These are phyloP conservation scores for Aurifilum marmelostoma DNA, from an alignment of 2,329 filamentous ascomycete genomes.

Conservation along the genomic window DNA sequence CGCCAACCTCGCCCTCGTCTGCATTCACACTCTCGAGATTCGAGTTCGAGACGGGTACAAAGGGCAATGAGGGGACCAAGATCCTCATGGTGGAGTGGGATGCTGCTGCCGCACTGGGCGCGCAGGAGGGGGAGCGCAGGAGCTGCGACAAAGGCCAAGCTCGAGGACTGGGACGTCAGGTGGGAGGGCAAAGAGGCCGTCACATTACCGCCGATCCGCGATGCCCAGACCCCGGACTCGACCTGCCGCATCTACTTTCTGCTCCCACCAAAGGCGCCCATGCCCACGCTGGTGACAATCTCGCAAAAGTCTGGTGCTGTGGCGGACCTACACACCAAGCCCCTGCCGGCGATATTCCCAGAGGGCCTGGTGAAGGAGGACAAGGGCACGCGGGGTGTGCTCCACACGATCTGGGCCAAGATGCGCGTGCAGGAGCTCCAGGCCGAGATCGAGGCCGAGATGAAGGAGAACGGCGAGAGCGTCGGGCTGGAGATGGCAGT, in stretches of 20 bases:
- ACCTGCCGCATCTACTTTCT: conserved; percentile 76
- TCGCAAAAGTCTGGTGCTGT: conserved; percentile 42
- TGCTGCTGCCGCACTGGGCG: conserved; percentile 34
- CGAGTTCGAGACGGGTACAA: conserved; percentile 74
- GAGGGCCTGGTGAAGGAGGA: conserved; percentile 71
- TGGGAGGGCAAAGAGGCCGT: conserved; percentile 74
- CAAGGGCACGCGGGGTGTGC: conserved; percentile 75
- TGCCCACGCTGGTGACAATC: conserved; percentile 75
- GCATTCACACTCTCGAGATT: conserved; percentile 73
- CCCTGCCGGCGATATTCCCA: conserved; percentile 84
- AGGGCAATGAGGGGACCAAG: conserved; percentile 83
- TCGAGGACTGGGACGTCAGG: conserved; percentile 69
- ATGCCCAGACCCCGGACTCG: conserved; percentile 50
- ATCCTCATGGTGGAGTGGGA: conserved; percentile 94
- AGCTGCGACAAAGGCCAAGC: conserved; percentile 9
- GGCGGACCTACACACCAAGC: conserved; percentile 68
- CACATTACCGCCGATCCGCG: conserved; percentile 68
- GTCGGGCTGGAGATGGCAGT: conserved; percentile 83
- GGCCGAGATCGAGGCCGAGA: conserved; percentile 75
- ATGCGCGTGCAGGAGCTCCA: conserved; percentile 75
- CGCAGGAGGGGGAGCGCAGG: neutral
- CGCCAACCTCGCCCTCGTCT: conserved; percentile 50
- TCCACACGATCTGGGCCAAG: conserved; percentile 91
- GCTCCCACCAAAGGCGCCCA: conserved; percentile 69
- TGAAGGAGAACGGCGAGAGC: conserved; percentile 75